phyloP scores from a whole-genome alignment of 2,329 filamentous ascomycete genomes.

The Didymella pinodella region DNA sequence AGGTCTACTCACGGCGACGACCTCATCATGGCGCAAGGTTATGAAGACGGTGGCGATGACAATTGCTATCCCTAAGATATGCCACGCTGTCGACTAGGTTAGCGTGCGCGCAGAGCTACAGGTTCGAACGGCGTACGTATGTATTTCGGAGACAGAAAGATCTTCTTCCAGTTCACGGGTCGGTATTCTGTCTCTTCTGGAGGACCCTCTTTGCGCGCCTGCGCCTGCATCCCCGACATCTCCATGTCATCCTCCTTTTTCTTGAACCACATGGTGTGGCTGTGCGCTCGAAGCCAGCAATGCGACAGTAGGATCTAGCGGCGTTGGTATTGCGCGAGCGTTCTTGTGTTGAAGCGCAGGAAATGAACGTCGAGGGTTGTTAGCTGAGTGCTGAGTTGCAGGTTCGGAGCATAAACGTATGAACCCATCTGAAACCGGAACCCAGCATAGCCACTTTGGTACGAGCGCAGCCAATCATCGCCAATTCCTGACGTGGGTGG shows the following conservation, averaged over 20 bases:
- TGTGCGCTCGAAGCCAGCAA: neutral
- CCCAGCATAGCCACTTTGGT: constrained; percentile 37
- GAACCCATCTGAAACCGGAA: constrained; percentile 40
- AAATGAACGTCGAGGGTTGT: constrained; percentile 4
- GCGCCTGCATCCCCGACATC: constrained; percentile 37
- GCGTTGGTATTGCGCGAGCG: neutral
- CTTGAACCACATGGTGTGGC: constrained; percentile 30
- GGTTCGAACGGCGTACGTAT: constrained; percentile 37
- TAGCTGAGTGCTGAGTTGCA: constrained; percentile 6
- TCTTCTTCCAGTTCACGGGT: constrained; percentile 45
- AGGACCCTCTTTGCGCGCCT: constrained; percentile 26
- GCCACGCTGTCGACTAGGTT: constrained; percentile 38
- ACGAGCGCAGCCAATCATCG: constrained; percentile 33
- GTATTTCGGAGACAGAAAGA: constrained; percentile 47
- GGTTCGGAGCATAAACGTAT: constrained; percentile 25
- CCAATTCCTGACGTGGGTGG: constrained; percentile 21
- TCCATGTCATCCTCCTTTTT: constrained; percentile 42
- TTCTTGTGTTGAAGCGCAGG: constrained; percentile 4
- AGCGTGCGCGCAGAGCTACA: constrained; percentile 7
- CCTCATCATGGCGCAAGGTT: constrained; percentile 42
- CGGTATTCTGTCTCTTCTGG: constrained; percentile 45
- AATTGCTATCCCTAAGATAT: constrained; percentile 41
- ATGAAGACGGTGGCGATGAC: constrained; percentile 40
- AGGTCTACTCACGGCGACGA: constrained; percentile 38
- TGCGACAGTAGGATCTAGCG: neutral